Conservation (phyloP, 2,329 filamentous ascomycete species). For the Diaporthe ampelina region DNA sequence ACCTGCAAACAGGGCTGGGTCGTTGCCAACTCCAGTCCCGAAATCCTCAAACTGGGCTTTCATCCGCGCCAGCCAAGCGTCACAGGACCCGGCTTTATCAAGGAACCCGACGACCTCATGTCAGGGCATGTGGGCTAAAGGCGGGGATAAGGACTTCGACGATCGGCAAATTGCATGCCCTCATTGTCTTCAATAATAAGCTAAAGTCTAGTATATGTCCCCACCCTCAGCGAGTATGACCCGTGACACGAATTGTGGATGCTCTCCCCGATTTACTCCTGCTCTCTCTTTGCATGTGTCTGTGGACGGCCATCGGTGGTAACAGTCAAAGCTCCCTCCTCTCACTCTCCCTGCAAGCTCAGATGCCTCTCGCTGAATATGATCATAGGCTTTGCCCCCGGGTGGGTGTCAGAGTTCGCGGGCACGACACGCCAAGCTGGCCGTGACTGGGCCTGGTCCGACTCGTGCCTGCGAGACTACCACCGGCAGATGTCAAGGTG, state of each 20-base stretch:
- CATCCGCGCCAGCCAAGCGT: constrained; percentile 20
- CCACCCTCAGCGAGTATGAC: not conserved
- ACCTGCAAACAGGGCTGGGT: not conserved
- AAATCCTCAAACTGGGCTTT: not conserved
- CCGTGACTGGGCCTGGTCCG: constrained; percentile 3
- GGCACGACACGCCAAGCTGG: constrained; percentile 18
- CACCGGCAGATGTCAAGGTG: constrained; percentile 15
- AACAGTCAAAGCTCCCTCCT: not conserved
- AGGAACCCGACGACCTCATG: not conserved
- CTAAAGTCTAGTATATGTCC: constrained; percentile 9
- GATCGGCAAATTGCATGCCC: constrained; percentile 19
- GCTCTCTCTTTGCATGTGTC: not conserved
- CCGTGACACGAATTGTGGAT: not conserved
- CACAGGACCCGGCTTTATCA: not conserved
- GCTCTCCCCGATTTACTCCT: not conserved
- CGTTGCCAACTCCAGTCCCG: not conserved
- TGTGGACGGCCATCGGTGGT: not conserved
- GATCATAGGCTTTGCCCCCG: constrained; percentile 1
- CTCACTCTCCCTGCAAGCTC: not conserved
- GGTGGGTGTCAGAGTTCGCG: constrained; percentile 2
- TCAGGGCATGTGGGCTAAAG: not conserved
- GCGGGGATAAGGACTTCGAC: not conserved
- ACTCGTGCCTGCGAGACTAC: constrained; percentile 1
- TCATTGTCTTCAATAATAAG: constrained; percentile 17
- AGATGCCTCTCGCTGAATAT: not conserved